These are phyloP conservation scores for Fusarium annulatum DNA, from an alignment of 2,329 filamentous ascomycete species.

Conservation along the genomic window DNA sequence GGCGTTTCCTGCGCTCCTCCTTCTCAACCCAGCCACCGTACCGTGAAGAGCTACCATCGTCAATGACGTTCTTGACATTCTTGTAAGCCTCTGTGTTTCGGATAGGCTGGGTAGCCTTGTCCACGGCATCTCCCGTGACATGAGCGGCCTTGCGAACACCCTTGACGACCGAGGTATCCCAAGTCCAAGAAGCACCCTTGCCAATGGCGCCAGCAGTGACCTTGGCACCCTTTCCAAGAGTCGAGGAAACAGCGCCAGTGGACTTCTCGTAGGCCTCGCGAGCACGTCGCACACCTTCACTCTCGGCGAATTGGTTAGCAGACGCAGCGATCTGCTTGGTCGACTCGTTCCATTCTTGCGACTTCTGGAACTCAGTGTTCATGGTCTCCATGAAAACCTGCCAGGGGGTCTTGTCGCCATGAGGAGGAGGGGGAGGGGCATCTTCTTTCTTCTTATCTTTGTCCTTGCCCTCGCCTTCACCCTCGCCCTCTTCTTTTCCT, in stretches of 20 bases:
- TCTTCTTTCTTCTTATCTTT: constrained; percentile 73
- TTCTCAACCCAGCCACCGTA: constrained; percentile 98
- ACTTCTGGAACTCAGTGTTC: constrained; percentile 91
- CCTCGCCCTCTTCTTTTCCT: constrained; percentile 59
- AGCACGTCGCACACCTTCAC: constrained; percentile 87
- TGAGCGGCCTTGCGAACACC: constrained; percentile 88
- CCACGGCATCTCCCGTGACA: constrained; percentile 85
- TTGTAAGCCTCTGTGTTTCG: constrained; percentile 95
- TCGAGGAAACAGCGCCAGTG: constrained; percentile 82
- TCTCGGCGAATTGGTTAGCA: constrained; percentile 92
- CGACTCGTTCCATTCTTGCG: constrained; percentile 99
- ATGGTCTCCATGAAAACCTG: constrained; percentile 99
- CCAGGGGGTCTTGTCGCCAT: constrained; percentile 98
- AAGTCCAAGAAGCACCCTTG: constrained; percentile 94
- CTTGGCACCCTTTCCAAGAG: constrained; percentile 83
- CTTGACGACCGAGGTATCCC: constrained; percentile 94
- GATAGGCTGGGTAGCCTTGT: constrained; percentile 94
- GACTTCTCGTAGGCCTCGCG: constrained; percentile 88
- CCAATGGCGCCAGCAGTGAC: constrained; percentile 87
- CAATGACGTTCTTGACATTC: constrained; percentile 93
- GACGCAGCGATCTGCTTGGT: constrained; percentile 93
- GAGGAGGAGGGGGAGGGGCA: constrained; percentile 87
- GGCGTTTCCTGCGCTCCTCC: constrained; percentile 85
- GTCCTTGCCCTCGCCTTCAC: constrained; percentile 60
- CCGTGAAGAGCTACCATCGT: constrained; percentile 94